Conservation (phyloP, 345 rosid species). For the Moricandia moricandioides region DNA sequence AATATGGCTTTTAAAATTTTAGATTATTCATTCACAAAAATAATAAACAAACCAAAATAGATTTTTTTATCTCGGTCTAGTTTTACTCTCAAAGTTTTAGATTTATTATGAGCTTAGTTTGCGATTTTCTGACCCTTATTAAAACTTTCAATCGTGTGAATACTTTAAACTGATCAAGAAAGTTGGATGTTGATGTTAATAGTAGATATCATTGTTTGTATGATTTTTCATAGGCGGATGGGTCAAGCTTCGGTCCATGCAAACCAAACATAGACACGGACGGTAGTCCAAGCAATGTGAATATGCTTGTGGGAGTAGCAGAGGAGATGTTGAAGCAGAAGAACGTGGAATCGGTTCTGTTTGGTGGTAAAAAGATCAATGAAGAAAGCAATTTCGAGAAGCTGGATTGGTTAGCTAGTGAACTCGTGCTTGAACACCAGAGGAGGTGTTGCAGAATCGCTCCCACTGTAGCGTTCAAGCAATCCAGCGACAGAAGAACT, state of each 20-base stretch:
- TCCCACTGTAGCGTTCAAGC: slow-evolving; percentile 95
- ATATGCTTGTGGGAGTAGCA: slow-evolving; percentile 62
- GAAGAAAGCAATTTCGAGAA: slow-evolving; percentile 78
- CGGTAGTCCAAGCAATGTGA: slow-evolving; percentile 63
- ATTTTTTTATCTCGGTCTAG: too few relatives aligned
- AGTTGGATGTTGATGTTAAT: neutral
- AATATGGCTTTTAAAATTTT: too few relatives aligned
- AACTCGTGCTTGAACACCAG: slow-evolving; percentile 89
- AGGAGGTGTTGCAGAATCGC: slow-evolving; percentile 91
- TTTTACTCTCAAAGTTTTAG: too few relatives aligned
- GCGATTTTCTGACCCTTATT: neutral
- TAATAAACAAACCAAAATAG: too few relatives aligned
- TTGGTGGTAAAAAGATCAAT: slow-evolving; percentile 74
- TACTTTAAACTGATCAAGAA: neutral
- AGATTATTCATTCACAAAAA: too few relatives aligned
- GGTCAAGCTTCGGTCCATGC: slow-evolving; percentile 63
- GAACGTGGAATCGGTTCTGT: slow-evolving; percentile 75
- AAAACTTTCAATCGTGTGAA: neutral
- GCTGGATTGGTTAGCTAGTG: slow-evolving; percentile 83
- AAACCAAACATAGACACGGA: slow-evolving; percentile 67
- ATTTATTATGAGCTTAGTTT: neutral
- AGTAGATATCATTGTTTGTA: neutral
- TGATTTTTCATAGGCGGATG: slow-evolving; percentile 64
- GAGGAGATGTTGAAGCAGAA: slow-evolving; percentile 95
- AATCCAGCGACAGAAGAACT: slow-evolving; percentile 41